These are phyloP conservation scores for Hyaloscypha hepaticicola DNA, from an alignment of 495 filamentous ascomycete genomes.

Conservation along the genomic window DNA sequence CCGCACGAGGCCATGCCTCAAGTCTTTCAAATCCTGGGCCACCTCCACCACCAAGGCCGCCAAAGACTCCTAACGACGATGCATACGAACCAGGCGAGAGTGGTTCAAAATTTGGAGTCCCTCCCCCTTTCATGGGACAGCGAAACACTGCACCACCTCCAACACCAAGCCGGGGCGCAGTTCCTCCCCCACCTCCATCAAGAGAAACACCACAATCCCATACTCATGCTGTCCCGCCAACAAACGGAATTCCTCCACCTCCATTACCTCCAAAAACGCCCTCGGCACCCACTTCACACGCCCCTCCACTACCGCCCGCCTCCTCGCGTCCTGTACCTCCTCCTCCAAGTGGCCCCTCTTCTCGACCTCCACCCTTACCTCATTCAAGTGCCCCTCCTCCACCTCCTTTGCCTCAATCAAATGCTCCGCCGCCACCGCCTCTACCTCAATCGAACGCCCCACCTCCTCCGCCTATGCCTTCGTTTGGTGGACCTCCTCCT, in stretches of 20 bases:
- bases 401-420: constrained; percentile 30
- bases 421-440: constrained; percentile 40
- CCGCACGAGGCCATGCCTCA: constrained; percentile 53
- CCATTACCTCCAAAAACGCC: constrained; percentile 74
- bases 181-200: constrained; percentile 64
- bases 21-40: constrained; percentile 67
- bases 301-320: constrained; percentile 44
- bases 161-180: constrained; percentile 66
- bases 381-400: constrained; percentile 28
- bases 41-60: constrained; percentile 81
- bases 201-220: constrained; percentile 44
- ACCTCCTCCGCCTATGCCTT: constrained; percentile 39
- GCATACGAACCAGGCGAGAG: constrained; percentile 34
- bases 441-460: constrained; percentile 39
- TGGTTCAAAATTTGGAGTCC: constrained; percentile 67
- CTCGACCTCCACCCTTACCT: constrained; percentile 41
- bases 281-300: constrained; percentile 54
- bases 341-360: constrained; percentile 45
- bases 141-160: constrained; percentile 67
- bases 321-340: constrained; percentile 39
- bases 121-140: constrained; percentile 77
- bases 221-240: constrained; percentile 40
- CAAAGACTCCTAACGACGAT: constrained; percentile 82
- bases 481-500: constrained; percentile 38
- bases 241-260: constrained; percentile 49